phyloP scores from a whole-genome alignment of 768 basidiomycete species.

The Tylopilus rubrobrunneus region DNA sequence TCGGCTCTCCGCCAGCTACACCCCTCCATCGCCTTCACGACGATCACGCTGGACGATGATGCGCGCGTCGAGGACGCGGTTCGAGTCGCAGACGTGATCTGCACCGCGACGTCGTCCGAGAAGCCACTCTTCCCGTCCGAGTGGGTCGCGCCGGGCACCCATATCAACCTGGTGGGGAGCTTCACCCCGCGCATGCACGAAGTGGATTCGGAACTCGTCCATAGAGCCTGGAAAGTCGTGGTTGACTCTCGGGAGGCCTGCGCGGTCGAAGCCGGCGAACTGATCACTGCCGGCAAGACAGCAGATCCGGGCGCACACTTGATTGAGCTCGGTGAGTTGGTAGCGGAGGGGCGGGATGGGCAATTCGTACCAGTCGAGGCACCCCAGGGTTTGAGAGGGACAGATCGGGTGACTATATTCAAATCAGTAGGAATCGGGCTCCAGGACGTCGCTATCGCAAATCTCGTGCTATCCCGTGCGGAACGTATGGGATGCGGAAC shows the following conservation, averaged over 20 bases:
- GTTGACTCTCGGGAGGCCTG: conserved; percentile 78
- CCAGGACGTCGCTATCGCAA: conserved; percentile 85
- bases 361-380: conserved; percentile 9
- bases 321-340: conserved; percentile 68
- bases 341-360: conserved; percentile 22
- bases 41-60: conserved; percentile 7
- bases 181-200: conserved; percentile 83
- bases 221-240: conserved; percentile 52
- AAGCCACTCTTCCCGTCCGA: conserved; percentile 64
- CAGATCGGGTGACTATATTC: conserved; percentile 68
- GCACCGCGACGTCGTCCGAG: conserved; percentile 70
- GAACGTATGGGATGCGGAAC: conserved; percentile 51
- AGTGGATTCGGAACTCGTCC: conserved; percentile 55
- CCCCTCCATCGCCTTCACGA: conserved; percentile 21
- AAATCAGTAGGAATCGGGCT: conserved; percentile 85
- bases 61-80: conserved; percentile 10
- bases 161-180: conserved; percentile 76
- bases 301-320: conserved; percentile 37
- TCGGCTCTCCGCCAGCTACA: conserved; percentile 25
- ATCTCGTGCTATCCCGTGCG: conserved; percentile 61
- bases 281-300: conserved; percentile 51
- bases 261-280: conserved; percentile 75
- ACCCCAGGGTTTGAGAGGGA: conserved; percentile 10
- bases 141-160: conserved; percentile 60
- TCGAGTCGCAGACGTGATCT: conserved; percentile 45